Evolutionary conservation across 2,329 filamentous ascomycete genomes (phyloP).

Genomic region (Capronia epimyces): DNA sequence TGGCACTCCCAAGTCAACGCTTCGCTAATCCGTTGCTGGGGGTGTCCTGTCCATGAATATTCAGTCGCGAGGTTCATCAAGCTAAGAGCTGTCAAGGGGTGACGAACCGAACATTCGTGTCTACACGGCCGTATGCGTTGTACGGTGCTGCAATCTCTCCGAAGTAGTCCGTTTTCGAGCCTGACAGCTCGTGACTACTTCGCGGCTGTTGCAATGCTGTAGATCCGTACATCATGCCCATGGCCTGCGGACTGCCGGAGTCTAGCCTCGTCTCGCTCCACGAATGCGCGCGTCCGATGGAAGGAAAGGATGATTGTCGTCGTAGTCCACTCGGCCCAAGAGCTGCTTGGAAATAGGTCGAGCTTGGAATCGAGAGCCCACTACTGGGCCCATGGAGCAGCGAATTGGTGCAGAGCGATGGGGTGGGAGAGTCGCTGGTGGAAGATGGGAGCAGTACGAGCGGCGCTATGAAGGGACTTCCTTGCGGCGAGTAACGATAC

Average conservation of each 20-base stretch:
- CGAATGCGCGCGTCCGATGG: slow-evolving; percentile 30
- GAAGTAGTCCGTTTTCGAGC: slow-evolving; percentile 26
- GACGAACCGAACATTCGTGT: slow-evolving; percentile 30
- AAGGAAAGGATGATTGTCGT: slow-evolving; percentile 33
- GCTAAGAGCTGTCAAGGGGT: slow-evolving; percentile 28
- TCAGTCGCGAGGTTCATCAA: slow-evolving; percentile 25
- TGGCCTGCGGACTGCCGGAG: slow-evolving; percentile 19
- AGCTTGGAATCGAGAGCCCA: slow-evolving; percentile 34
- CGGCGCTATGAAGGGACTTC: slow-evolving; percentile 21
- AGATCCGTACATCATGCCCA: slow-evolving; percentile 22
- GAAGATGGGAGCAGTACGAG: slow-evolving; percentile 18
- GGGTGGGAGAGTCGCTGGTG: slow-evolving; percentile 11
- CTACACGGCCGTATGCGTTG: slow-evolving; percentile 25
- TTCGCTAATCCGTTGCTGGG: too few relatives aligned
- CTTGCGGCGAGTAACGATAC: slow-evolving; percentile 26
- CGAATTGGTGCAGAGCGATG: slow-evolving; percentile 37
- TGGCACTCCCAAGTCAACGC: too few relatives aligned
- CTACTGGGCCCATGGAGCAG: slow-evolving; percentile 39
- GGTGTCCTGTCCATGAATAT: slow-evolving; percentile 23
- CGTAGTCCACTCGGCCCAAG: slow-evolving; percentile 28
- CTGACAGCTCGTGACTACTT: slow-evolving; percentile 19
- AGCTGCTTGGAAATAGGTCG: slow-evolving; percentile 32
- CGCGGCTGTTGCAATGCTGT: slow-evolving; percentile 11
- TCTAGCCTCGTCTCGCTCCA: slow-evolving; percentile 20
- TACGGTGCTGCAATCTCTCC: slow-evolving; percentile 23